Conservation (phyloP, 768 basidiomycete species). For the Suillus alpinus region DNA sequence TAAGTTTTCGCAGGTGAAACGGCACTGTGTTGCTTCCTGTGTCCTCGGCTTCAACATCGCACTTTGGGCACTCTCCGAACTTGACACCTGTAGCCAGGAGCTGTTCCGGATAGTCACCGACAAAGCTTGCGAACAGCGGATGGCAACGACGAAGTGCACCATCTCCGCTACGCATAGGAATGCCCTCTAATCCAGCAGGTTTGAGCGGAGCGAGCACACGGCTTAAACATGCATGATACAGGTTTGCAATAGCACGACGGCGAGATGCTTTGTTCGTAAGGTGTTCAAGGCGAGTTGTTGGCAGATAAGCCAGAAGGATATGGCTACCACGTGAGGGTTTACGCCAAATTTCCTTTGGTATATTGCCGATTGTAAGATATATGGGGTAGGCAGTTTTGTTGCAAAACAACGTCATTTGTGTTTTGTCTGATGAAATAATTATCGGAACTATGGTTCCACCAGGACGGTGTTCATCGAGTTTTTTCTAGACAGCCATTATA, state of each 20-base stretch:
- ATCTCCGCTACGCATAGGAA: conserved; percentile 31
- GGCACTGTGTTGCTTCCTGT: background rate
- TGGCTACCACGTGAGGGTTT: conserved; percentile 1
- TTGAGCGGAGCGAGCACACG: conserved; percentile 29
- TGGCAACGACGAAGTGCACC: conserved; percentile 38
- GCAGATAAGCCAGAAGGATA: background rate
- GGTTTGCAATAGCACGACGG: conserved; percentile 25
- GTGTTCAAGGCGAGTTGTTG: background rate
- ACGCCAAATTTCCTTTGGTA: conserved; percentile 31
- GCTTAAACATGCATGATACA: conserved; percentile 37
- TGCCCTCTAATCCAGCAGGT: conserved; percentile 27
- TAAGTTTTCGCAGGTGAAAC: background rate
- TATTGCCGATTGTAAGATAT: conserved; percentile 32
- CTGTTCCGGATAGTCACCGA: no score
- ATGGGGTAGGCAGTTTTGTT: conserved; percentile 19
- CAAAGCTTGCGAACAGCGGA: no score
- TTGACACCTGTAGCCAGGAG: no score
- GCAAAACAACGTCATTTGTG: conserved; percentile 13
- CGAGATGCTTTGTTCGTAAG: conserved; percentile 16
- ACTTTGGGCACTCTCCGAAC: no score
- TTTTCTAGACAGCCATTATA: conserved; percentile 7
- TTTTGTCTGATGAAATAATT: conserved; percentile 25
- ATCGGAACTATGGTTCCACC: conserved; percentile 5
- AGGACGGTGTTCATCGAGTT: conserved; percentile 12
- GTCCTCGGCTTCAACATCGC: conserved; percentile 2